Base-by-base conservation (phyloP, 352 stramenopile genomes). In the Peronospora destructor region DNA sequence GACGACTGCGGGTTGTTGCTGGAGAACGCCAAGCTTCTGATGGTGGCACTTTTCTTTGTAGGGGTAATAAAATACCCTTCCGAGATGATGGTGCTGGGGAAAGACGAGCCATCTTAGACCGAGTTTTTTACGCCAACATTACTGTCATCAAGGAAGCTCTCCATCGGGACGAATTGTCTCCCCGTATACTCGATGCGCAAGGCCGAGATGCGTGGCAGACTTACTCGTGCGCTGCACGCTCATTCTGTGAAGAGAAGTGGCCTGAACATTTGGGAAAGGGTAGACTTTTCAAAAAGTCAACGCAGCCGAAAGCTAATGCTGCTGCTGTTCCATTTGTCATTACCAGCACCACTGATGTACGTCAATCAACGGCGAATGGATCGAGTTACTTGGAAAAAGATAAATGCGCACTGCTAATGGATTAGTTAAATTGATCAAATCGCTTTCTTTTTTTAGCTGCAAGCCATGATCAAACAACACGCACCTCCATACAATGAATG, bases 221-320 rank as follows among this genome's bases (percentile, higher is more conserved):
- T 2, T 67, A 80, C 17, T 26, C 78, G 12, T 47, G 62, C 8
- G 60, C 68, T 4, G 54, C 74, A 9, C 68, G 61, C 7, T 49
- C 48, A 3, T 84, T 79, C 40, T 88, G 77, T 30, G 77, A 88
- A 59, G 64, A 72, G 5, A 71, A 68, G 38, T 88, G 77, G 77
- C 75, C 75, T 4, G 73, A 88, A 34, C 77, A 74, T 12, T 64
- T 58, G 39, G 66, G 73, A 14, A 81, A 81, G 38, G 16, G 79
- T 80, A 30, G 38, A 1, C 12, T 2, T 4, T 30, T 42, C 4
- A 79, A 77, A 43, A 71, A 61, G 9, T 59, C 56, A 7, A 23
- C 51, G 9, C 54, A 64, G 17, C 21, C 42, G 3, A 81, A 77
- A 23, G 16, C 26, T 48, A 3, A 30, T 33, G 23, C 19, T 51